phyloP scores from a whole-genome alignment of 1,284 basidiomycete species.

The Ganoderma leucocontextum region DNA sequence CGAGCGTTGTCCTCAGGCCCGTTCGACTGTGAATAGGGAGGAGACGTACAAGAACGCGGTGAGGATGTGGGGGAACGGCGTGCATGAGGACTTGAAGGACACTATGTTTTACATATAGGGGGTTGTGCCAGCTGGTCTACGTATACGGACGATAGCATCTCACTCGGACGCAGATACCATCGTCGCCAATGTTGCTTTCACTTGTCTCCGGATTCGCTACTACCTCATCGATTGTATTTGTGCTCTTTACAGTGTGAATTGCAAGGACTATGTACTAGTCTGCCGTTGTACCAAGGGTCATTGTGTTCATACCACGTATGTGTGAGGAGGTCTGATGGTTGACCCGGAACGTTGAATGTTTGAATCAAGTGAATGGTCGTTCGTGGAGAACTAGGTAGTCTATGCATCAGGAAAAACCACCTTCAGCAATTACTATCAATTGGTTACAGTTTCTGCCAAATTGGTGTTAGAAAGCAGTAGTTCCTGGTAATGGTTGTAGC shows the following conservation, averaged over 20 bases:
- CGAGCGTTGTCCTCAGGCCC: conserved; percentile 39
- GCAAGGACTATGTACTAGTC: no score
- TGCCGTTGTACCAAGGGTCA: no score
- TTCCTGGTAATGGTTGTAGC: background rate
- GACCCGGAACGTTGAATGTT: no score
- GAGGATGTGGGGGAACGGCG: conserved; percentile 67
- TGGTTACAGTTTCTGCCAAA: background rate
- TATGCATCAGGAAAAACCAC: background rate
- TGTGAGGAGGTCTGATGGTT: no score
- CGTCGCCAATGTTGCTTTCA: no score
- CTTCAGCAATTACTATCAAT: background rate
- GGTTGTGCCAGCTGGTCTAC: no score
- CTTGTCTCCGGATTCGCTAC: background rate
- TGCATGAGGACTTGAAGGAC: conserved; percentile 63
- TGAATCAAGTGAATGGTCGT: no score
- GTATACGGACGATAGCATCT: background rate
- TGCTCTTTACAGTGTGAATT: background rate
- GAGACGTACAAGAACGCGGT: conserved; percentile 61
- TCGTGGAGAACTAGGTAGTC: no score
- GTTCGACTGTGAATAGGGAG: conserved; percentile 48
- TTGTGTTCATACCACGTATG: no score
- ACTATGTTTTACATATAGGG: conserved; percentile 77
- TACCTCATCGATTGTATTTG: background rate
- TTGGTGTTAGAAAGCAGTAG: background rate
- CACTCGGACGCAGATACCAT: background rate